Evolutionary conservation across 768 basidiomycete genomes (phyloP).

Genomic region (Leccinum obscurum): DNA sequence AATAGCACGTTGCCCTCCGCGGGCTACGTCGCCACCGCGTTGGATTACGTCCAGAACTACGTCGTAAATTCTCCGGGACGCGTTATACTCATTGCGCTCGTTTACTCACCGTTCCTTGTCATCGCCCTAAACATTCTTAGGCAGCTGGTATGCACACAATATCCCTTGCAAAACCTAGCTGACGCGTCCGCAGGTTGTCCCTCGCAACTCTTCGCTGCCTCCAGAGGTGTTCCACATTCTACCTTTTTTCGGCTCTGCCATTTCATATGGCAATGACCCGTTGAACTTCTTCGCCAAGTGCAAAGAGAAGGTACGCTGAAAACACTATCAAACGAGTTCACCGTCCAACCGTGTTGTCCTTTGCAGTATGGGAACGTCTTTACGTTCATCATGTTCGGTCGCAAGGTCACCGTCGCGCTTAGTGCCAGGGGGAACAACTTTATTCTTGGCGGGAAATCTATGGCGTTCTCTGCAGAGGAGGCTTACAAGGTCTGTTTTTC

Average conservation of each 20-base stretch:
- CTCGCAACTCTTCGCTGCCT: constrained; percentile 70
- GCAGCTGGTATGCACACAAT: constrained; percentile 62
- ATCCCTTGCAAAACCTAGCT: neutral
- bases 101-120: constrained; percentile 68
- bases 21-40: constrained; percentile 26
- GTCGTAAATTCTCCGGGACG: constrained; percentile 26
- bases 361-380: constrained; percentile 93
- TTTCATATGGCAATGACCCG: constrained; percentile 90
- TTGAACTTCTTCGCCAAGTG: constrained; percentile 82
- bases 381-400: constrained; percentile 89
- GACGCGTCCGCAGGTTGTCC: constrained; percentile 51
- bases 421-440: constrained; percentile 94
- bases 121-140: constrained; percentile 73
- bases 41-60: constrained; percentile 23
- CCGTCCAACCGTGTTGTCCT: neutral
- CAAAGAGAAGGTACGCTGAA: constrained; percentile 65
- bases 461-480: constrained; percentile 91
- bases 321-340: neutral
- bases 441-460: constrained; percentile 89
- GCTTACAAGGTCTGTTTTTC: constrained; percentile 76
- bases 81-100: constrained; percentile 40
- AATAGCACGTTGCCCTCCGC: constrained; percentile 20
- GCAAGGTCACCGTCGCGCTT: constrained; percentile 87
- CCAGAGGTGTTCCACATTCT: constrained; percentile 93
- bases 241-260: constrained; percentile 87